phyloP scores from a whole-genome alignment of 805 yeast genomes.

The Candida ortonii region DNA sequence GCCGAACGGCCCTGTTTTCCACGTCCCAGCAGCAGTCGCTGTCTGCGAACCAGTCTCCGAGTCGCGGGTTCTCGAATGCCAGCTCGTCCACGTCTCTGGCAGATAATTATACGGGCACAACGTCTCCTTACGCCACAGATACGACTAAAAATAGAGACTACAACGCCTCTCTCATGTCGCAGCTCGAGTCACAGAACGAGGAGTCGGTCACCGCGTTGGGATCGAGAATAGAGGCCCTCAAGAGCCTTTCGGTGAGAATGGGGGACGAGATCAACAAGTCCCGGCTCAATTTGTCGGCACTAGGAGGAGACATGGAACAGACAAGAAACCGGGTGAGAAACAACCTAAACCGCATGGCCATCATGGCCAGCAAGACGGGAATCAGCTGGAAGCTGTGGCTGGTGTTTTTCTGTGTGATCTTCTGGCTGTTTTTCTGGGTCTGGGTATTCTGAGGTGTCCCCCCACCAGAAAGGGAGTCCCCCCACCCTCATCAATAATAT shows the following conservation, averaged over 20 bases:
- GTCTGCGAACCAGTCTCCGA: constrained; percentile 16
- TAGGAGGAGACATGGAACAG: constrained; percentile 32
- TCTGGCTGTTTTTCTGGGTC: constrained; percentile 44
- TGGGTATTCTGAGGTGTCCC: constrained; percentile 28
- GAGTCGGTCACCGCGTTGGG: constrained; percentile 55
- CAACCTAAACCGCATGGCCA: constrained; percentile 55
- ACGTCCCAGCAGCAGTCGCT: constrained; percentile 18
- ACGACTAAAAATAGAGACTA: constrained; percentile 35
- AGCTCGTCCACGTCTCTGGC: constrained; percentile 13
- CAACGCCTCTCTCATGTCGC: constrained; percentile 52
- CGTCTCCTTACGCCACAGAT: constrained; percentile 42
- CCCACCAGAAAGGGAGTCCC: neutral
- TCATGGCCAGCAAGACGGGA: constrained; percentile 62
- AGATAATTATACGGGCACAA: constrained; percentile 24
- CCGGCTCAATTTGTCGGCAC: constrained; percentile 22
- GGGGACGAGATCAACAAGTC: constrained; percentile 57
- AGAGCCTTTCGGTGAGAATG: constrained; percentile 54
- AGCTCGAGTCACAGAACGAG: constrained; percentile 64
- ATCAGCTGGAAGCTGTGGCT: constrained; percentile 66
- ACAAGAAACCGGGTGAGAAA: constrained; percentile 43
- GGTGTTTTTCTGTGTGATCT: constrained; percentile 40
- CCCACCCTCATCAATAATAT: neutral
- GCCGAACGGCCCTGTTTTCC: constrained; percentile 26
- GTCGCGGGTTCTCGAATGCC: constrained; percentile 8
- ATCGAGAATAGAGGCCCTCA: constrained; percentile 51